phyloP scores from a whole-genome alignment of 768 basidiomycete species.

The Suillus bovinus region DNA sequence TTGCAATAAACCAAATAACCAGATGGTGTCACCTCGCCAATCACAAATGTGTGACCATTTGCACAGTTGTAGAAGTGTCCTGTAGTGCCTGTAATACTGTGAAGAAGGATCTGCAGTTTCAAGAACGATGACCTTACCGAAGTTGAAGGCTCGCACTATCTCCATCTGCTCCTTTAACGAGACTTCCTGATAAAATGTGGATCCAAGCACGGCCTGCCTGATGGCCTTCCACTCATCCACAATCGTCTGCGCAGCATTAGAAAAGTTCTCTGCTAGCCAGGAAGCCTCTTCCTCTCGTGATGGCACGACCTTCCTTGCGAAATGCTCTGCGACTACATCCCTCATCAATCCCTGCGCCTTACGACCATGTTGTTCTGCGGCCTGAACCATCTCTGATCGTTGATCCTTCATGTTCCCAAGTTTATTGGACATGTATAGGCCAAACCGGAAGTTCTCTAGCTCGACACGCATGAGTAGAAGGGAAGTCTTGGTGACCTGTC shows the following conservation, averaged over 20 bases:
- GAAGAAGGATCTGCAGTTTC: slow-evolving; percentile 1
- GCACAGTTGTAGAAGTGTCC: slow-evolving; percentile 53
- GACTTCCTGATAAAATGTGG: slow-evolving; percentile 52
- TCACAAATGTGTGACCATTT: slow-evolving; percentile 65
- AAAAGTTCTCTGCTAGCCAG: slow-evolving; percentile 50
- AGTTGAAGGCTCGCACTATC: slow-evolving; percentile 51
- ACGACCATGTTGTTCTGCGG: slow-evolving; percentile 17
- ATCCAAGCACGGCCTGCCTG: slow-evolving; percentile 30
- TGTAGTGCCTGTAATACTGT: slow-evolving; percentile 30
- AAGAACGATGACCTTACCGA: slow-evolving; percentile 35
- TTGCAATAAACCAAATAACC: background rate
- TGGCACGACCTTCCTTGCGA: slow-evolving; percentile 25
- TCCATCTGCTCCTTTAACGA: slow-evolving; percentile 53
- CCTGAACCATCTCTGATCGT: slow-evolving; percentile 24
- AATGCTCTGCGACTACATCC: slow-evolving; percentile 7
- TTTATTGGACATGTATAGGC: slow-evolving; percentile 35
- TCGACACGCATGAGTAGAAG: slow-evolving; percentile 45
- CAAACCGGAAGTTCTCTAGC: slow-evolving; percentile 53
- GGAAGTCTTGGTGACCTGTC: slow-evolving; percentile 49
- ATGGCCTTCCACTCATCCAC: slow-evolving; percentile 49
- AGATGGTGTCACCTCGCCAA: slow-evolving; percentile 45
- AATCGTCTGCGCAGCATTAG: slow-evolving; percentile 36
- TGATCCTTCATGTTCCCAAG: slow-evolving; percentile 18
- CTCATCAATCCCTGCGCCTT: slow-evolving; percentile 11
- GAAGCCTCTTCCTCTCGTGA: slow-evolving; percentile 16